Conservation (phyloP, 169 alveolate genomes). For the Miamiensis avidus region DNA sequence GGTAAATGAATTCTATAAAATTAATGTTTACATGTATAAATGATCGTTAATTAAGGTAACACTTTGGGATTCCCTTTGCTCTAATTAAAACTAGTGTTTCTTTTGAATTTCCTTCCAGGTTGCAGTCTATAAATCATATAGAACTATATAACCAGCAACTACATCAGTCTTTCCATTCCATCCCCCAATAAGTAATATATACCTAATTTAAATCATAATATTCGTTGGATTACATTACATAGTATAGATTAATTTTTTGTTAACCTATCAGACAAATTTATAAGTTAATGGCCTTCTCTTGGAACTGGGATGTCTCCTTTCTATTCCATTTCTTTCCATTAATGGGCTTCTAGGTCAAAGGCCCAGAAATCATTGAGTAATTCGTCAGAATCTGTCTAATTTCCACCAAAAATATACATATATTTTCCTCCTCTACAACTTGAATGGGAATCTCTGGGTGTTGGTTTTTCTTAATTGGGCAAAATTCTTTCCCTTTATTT, state of each 20-base stretch:
- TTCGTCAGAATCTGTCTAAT: conserved; percentile 44
- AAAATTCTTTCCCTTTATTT: conserved; percentile 39
- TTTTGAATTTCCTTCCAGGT: conserved; percentile 53
- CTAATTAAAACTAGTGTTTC: conserved; percentile 25
- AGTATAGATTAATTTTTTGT: too few species aligned
- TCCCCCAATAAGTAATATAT: background rate
- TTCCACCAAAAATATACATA: conserved; percentile 60
- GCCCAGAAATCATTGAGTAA: conserved; percentile 32
- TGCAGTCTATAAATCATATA: conserved; percentile 41
- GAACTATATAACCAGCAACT: too few species aligned
- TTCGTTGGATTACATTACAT: too few species aligned
- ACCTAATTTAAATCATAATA: background rate
- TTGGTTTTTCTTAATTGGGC: conserved; percentile 42
- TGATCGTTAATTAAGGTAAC: conserved; percentile 30
- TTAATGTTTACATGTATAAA: conserved; percentile 44
- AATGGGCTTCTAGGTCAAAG: background rate
- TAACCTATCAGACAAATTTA: background rate
- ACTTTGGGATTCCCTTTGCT: conserved; percentile 31
- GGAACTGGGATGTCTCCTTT: background rate
- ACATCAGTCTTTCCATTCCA: background rate
- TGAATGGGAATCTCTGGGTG: conserved; percentile 47
- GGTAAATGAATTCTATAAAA: conserved; percentile 51
- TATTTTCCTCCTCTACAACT: conserved; percentile 32
- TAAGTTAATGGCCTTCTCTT: background rate
- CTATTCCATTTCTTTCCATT: background rate